A percentile compares a stretch with the other conserved stretches of the same genome.
Evolutionary conservation across 768 basidiomycete species (phyloP).

Genomic region (Filobasidium floriforme): DNA sequence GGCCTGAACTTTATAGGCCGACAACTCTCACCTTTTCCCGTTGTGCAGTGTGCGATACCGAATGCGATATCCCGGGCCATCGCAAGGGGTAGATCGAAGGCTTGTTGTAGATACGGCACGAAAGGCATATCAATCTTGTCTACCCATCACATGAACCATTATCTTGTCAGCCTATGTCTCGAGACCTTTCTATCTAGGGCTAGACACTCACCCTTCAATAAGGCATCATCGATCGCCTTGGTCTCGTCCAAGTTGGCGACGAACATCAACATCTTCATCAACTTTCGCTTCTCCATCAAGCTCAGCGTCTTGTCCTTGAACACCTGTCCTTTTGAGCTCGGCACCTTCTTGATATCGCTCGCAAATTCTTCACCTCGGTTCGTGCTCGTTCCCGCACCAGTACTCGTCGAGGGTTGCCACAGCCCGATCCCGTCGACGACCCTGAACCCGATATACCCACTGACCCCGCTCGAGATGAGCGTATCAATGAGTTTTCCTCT

Average conservation of each 20-base stretch:
- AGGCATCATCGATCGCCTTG: background rate
- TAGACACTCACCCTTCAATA: background rate
- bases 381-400: too few species aligned
- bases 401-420: slow-evolving; percentile 26
- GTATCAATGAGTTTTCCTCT: slow-evolving; percentile 69
- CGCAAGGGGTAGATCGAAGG: slow-evolving; percentile 58
- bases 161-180: background rate
- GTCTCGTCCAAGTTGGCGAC: slow-evolving; percentile 1
- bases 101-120: slow-evolving; percentile 56
- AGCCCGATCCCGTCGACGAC: slow-evolving; percentile 65
- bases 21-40: slow-evolving; percentile 19
- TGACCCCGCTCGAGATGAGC: slow-evolving; percentile 71
- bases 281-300: slow-evolving; percentile 73
- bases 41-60: slow-evolving; percentile 66
- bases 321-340: slow-evolving; percentile 82
- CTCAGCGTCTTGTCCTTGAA: slow-evolving; percentile 74
- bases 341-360: slow-evolving; percentile 55
- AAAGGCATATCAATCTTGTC: slow-evolving; percentile 57
- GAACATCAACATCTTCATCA: slow-evolving; percentile 78
- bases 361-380: slow-evolving; percentile 23
- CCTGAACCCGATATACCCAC: slow-evolving; percentile 84
- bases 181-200: background rate
- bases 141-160: background rate
- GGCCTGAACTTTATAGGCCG: background rate
- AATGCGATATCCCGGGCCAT: slow-evolving; percentile 61